A percentile compares a stretch with the other conserved stretches of the same genome.
These are phyloP conservation scores for Mucor velutinosus DNA, from an alignment of 371 early-diverging fungal species.

Conservation along the genomic window DNA sequence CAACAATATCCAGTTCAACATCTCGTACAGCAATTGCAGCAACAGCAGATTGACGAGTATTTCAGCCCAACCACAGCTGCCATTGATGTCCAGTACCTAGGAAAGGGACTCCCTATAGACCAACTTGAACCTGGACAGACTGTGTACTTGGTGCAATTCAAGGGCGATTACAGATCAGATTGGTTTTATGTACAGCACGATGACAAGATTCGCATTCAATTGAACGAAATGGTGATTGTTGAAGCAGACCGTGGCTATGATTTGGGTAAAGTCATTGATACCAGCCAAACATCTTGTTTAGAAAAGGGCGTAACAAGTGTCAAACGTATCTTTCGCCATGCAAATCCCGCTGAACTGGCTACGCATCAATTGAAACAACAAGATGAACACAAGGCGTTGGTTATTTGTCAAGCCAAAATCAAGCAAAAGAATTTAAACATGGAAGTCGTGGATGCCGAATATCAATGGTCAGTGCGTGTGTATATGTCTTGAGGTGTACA, in stretches of 20 bases:
- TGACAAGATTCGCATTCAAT: not conserved
- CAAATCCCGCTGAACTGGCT: slow-evolving; percentile 76
- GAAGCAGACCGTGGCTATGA: slow-evolving; percentile 97
- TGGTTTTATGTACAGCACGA: slow-evolving; percentile 67
- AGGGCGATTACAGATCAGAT: slow-evolving; percentile 78
- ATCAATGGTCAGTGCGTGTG: slow-evolving; percentile 77
- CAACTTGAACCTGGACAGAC: slow-evolving; percentile 41
- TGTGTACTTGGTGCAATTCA: slow-evolving; percentile 84
- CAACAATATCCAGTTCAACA: slow-evolving; percentile 1
- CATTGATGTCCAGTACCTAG: slow-evolving; percentile 16
- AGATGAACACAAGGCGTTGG: slow-evolving; percentile 89
- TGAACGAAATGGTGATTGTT: slow-evolving; percentile 81
- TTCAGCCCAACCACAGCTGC: slow-evolving; percentile 6
- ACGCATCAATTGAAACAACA: slow-evolving; percentile 72
- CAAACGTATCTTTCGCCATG: slow-evolving; percentile 88
- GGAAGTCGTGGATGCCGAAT: slow-evolving; percentile 96
- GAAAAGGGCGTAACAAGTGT: slow-evolving; percentile 32
- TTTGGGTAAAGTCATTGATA: slow-evolving; percentile 81
- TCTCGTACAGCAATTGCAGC: slow-evolving; percentile 1
- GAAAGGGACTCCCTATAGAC: slow-evolving; percentile 48
- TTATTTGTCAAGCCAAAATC: slow-evolving; percentile 85
- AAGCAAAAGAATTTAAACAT: slow-evolving; percentile 86
- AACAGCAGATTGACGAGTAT: slow-evolving; percentile 20
- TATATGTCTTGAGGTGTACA: not conserved
- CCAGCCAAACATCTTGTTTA: not conserved